Evolutionary conservation across 306 rosid species (phyloP).

Genomic region (Ammopiptanthus mongolicus): DNA sequence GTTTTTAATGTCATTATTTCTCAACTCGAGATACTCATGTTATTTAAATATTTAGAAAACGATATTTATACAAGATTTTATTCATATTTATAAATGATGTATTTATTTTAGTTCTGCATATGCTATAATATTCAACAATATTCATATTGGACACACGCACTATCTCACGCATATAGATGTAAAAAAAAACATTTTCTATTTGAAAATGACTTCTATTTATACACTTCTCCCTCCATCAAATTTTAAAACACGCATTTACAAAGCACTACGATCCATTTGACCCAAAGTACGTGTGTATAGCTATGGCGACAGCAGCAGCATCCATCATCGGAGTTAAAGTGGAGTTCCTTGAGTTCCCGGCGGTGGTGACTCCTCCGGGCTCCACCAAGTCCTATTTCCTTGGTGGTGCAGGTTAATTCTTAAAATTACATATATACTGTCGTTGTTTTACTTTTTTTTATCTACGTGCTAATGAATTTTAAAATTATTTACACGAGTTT

Average conservation of each 20-base stretch:
- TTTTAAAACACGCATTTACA: not conserved
- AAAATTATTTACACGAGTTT: not conserved
- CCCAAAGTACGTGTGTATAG: not conserved
- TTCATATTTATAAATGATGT: no score
- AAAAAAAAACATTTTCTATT: no score
- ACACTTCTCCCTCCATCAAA: not conserved
- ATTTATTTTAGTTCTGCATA: no score
- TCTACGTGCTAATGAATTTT: not conserved
- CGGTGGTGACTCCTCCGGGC: slow-evolving; percentile 2
- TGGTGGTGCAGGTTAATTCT: slow-evolving; percentile 26
- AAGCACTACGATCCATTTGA: not conserved
- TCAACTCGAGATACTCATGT: no score
- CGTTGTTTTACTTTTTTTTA: not conserved
- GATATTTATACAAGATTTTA: no score
- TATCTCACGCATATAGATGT: no score
- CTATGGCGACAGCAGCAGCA: not conserved
- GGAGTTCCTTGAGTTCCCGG: slow-evolving; percentile 21
- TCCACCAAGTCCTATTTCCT: slow-evolving; percentile 26
- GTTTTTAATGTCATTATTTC: no score
- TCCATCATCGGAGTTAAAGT: not conserved
- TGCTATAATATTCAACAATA: no score
- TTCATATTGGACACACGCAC: no score
- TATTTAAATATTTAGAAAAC: no score
- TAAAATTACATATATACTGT: not conserved
- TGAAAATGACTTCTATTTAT: not conserved